Evolutionary conservation across 306 rosid genomes (phyloP), one percentile per base, ranked within the genome.

Genomic region (Vigna angularis): DNA sequence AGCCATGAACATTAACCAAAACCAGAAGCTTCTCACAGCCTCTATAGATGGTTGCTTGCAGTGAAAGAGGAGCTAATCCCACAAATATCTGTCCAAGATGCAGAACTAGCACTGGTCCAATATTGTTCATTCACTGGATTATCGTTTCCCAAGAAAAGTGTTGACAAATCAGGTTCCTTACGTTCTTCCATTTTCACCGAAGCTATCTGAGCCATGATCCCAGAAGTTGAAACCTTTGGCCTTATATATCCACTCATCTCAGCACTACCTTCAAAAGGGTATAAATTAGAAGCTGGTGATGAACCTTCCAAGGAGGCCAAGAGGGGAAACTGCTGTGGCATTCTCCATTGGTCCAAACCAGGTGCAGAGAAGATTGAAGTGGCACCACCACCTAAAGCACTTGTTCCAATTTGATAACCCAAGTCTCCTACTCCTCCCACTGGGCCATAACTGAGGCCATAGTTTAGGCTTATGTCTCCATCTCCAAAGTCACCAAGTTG

Each of bases 171-270:
- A 68, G 80, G 73, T 77, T 85, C 83, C 52, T 34, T 84, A 14
- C 68, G 72, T 11, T 88, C 97, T 76, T 92, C 96, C 86, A 87
- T 86, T 69, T 92, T 92, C 76, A 89, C 91, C 24, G 90, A 78
- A 82, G 88, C 90, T 1, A 71, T 49, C 9, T 79, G 83, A 62
- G 83, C 50, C n/a, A 79, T 51, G 26, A 72, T 14, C 42, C 57
- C 72, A 7, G 90, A 82, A 53, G 85, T 77, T 2, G 90, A 77
- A 22, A 69, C 81, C 84, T 76, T 89, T 10, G 86, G 84, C 78
- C 83, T 79, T 57, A 79, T 4, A 13, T 42, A 32, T 7, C 81
- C 77, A 4, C 38, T 20, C 70, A 48, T 7, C 16, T 74, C 84
- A 53, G 67, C 38, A 57, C 83, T 66, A 2, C 68, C 70, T 26